These are phyloP conservation scores for Sarocladium oryzae DNA, from an alignment of 2,329 filamentous ascomycete species.

Conservation along the genomic window DNA sequence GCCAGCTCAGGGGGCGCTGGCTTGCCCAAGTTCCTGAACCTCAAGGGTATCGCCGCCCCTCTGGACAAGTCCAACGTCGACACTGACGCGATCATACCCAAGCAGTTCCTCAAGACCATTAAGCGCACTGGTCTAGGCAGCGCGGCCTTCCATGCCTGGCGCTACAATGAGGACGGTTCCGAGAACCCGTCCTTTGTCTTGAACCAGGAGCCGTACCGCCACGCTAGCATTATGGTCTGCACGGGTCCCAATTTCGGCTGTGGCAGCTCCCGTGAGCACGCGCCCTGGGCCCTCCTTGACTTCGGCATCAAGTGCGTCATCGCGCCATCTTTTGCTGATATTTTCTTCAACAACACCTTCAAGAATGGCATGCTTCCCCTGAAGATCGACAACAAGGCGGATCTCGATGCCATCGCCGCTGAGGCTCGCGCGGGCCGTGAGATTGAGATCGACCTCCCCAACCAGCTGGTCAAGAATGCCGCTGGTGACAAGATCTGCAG, in stretches of 20 bases:
- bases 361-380: constrained; percentile 99
- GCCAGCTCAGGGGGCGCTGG: constrained; percentile 37
- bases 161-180: constrained; percentile 63
- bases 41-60: constrained; percentile 83
- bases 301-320: constrained; percentile 95
- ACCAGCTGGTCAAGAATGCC: constrained; percentile 73
- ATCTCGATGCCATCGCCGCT: constrained; percentile 63
- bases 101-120: constrained; percentile 99
- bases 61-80: constrained; percentile 88
- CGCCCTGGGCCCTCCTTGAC: constrained; percentile 92
- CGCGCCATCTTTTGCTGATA: constrained; percentile 66
- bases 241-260: constrained; percentile 95
- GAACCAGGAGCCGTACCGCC: constrained; percentile 81
- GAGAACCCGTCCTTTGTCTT: constrained; percentile 81
- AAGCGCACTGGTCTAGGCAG: constrained; percentile 90
- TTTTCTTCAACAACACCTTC: constrained; percentile 99
- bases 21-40: constrained; percentile 74
- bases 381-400: constrained; percentile 58
- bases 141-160: constrained; percentile 80
- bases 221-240: constrained; percentile 82
- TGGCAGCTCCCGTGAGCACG: constrained; percentile 87
- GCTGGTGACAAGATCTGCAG: constrained; percentile 65
- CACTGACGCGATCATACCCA: constrained; percentile 98
- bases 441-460: constrained; percentile 81
- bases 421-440: constrained; percentile 77